Conservation (phyloP, 2,329 filamentous ascomycete genomes). For the Xylaria sp. region DNA sequence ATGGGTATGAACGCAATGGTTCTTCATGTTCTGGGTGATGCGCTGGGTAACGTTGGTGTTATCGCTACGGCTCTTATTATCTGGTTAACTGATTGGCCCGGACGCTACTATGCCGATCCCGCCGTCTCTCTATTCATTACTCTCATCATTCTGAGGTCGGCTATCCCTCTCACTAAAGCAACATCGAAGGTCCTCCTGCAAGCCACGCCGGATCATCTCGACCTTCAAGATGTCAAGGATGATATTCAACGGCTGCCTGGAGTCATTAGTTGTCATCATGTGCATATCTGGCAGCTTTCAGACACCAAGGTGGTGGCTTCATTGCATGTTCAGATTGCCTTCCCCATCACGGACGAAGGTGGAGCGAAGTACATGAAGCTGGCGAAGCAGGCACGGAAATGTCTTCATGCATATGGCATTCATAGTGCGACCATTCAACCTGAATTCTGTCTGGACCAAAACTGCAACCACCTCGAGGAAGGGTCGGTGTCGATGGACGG, state of each 20-base stretch:
- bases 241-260: constrained; percentile 88
- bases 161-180: constrained; percentile 80
- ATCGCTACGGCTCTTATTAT: constrained; percentile 87
- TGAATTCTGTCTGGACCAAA: constrained; percentile 74
- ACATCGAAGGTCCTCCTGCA: constrained; percentile 91
- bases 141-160: constrained; percentile 76
- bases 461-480: constrained; percentile 54
- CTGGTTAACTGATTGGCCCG: constrained; percentile 85
- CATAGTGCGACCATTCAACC: constrained; percentile 98
- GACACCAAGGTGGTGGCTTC: constrained; percentile 94
- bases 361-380: constrained; percentile 89
- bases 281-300: constrained; percentile 97
- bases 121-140: constrained; percentile 95
- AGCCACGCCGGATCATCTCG: constrained; percentile 88
- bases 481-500: constrained; percentile 41
- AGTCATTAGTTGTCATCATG: constrained; percentile 90
- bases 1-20: constrained; percentile 95
- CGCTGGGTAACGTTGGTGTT: constrained; percentile 86
- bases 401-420: constrained; percentile 94
- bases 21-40: constrained; percentile 81
- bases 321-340: constrained; percentile 91
- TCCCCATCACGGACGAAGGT: constrained; percentile 85
- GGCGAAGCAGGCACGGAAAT: constrained; percentile 82
- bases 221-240: constrained; percentile 88
- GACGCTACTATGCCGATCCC: constrained; percentile 89